Base-by-base conservation (phyloP, 1,284 basidiomycete species). In the Caloboletus firmus region DNA sequence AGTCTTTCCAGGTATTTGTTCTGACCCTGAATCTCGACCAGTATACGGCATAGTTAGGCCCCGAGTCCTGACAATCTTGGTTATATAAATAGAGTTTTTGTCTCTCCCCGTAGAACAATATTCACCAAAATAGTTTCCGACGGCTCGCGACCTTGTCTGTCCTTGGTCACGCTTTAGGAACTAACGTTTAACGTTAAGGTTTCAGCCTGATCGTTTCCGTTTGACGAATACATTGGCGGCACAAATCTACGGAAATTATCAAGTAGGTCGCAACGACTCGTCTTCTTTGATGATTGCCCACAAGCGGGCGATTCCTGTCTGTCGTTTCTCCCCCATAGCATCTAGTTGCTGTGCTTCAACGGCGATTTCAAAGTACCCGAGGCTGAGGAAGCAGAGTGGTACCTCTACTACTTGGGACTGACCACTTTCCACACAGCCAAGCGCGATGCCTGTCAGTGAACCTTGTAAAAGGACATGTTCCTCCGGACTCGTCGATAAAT, bases 401-500 rank as follows among this genome's bases (percentile, higher is more conserved):
- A 84, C 75, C 41, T 82, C 77, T n/a, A 85, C 65, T 34, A 78
- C 75, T 35, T 72, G 74, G 12, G 77, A 78, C 53, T 83, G 78
- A 0, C 83, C 84, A 10, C 72, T 70, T 34, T 77, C 74, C 34
- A 89, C 63, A 22, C 76, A 74, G 5, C 89, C 82, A 2, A 91
- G 62, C 4, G 85, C 76, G 34, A 89, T 75, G 37, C 84, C 79
- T 5, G 75, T 73, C 15, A 83, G 70, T 8, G 80, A 69, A 9
- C 92, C 91, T 67, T 94, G 89, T 59, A 82, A 80, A 17, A 91
- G 72, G 49, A 92, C 68, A 61, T 90, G 80, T 44, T 87, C 85
- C 4, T 74, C 68, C 4, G 88, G 84, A 46, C 79, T 80, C 54
- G 81, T 62, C 32, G 74, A 74, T 37, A 89, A 61, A 59, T 84